These are phyloP conservation scores for Leishmania arabica DNA, from an alignment of 208 protist species.

Conservation along the genomic window DNA sequence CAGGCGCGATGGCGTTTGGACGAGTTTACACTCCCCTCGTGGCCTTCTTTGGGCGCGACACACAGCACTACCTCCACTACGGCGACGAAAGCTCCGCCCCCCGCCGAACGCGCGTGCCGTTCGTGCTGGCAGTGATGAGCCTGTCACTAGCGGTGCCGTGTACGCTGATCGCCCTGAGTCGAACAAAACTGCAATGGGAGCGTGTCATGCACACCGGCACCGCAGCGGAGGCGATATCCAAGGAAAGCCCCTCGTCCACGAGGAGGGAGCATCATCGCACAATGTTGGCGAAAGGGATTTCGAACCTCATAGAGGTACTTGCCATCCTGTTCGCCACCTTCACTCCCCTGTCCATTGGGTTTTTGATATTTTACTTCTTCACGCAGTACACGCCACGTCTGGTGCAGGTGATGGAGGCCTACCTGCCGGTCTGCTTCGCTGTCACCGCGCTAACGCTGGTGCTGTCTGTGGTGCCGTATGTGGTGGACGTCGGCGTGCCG, in stretches of 20 bases:
- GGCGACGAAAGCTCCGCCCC: slow-evolving; percentile 7
- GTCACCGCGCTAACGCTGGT: slow-evolving; percentile 35
- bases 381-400: slow-evolving; percentile 47
- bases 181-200: slow-evolving; percentile 58
- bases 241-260: neutral
- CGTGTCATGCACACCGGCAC: slow-evolving; percentile 6
- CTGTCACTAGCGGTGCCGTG: slow-evolving; percentile 63
- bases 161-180: slow-evolving; percentile 62
- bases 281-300: slow-evolving; percentile 27
- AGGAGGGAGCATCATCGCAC: slow-evolving; percentile 9
- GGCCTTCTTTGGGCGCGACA: slow-evolving; percentile 33
- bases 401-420: slow-evolving; percentile 34
- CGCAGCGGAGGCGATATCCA: neutral
- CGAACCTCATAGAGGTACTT: slow-evolving; percentile 55
- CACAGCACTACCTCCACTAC: slow-evolving; percentile 17
- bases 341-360: slow-evolving; percentile 39
- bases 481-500: slow-evolving; percentile 46
- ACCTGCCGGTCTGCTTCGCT: slow-evolving; percentile 35
- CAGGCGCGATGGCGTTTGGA: slow-evolving; percentile 54
- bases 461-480: slow-evolving; percentile 66
- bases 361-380: slow-evolving; percentile 52
- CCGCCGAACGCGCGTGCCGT: slow-evolving; percentile 50
- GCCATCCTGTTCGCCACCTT: slow-evolving; percentile 49
- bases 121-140: slow-evolving; percentile 62
- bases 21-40: slow-evolving; percentile 54